A percentile compares a stretch with the other conserved stretches of the same genome.
phyloP scores from a whole-genome alignment of 176 grass and related monocot species.

The Oryza brachyantha region DNA sequence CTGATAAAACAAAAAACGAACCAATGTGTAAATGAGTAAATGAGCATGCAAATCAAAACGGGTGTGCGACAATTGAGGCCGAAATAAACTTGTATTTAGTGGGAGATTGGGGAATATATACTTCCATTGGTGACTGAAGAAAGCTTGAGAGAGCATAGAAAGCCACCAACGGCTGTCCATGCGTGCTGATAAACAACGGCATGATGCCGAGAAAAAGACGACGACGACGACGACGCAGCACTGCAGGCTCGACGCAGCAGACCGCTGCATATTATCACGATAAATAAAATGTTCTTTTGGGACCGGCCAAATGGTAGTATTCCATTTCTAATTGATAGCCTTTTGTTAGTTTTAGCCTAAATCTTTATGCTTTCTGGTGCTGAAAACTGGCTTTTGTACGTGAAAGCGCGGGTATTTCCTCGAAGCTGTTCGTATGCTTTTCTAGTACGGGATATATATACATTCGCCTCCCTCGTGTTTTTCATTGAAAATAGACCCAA shows the following conservation, averaged over 20 bases:
- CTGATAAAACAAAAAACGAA: background rate
- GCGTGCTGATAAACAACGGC: background rate
- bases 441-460: background rate
- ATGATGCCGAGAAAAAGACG: background rate
- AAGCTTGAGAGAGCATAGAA: background rate
- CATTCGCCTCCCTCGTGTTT: background rate
- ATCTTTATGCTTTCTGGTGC: background rate
- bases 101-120: slow-evolving; percentile 10
- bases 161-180: background rate
- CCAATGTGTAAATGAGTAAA: background rate
- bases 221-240: background rate
- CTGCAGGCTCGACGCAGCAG: background rate
- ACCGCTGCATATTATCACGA: background rate
- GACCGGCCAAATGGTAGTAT: background rate
- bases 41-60: slow-evolving; percentile 19
- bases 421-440: background rate
- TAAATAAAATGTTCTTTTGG: background rate
- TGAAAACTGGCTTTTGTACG: slow-evolving; percentile 3
- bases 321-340: background rate
- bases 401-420: background rate
- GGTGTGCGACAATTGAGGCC: background rate
- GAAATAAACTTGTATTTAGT: background rate
- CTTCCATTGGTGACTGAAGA: background rate
- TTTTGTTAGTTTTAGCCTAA: background rate
- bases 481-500: background rate